Conservation (phyloP, 1,139 yeast species). For the Saccharomyces pastorianus region DNA sequence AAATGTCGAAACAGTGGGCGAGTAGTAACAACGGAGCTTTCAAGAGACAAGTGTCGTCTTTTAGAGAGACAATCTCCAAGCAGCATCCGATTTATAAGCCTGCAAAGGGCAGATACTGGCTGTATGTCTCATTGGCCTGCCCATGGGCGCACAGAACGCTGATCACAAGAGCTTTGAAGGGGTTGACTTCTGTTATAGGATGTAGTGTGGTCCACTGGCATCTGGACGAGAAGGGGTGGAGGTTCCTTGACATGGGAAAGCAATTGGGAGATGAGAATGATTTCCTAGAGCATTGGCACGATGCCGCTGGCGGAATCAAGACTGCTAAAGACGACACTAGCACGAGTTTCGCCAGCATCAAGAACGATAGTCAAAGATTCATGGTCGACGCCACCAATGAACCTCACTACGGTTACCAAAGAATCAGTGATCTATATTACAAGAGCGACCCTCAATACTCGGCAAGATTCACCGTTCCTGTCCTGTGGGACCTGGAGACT, state of each 20-base stretch:
- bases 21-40: conserved; percentile 25
- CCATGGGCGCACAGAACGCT: conserved; percentile 93
- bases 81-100: conserved; percentile 55
- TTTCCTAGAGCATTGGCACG: conserved; percentile 10
- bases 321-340: conserved; percentile 12
- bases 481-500: conserved; percentile 79
- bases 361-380: conserved; percentile 19
- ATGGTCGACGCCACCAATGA: conserved; percentile 45
- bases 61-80: conserved; percentile 53
- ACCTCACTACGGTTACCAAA: conserved; percentile 48
- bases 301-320: conserved; percentile 22
- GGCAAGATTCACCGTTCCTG: conserved; percentile 87
- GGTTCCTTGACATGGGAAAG: conserved; percentile 45
- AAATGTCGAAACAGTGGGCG: conserved; percentile 28
- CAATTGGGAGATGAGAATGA: conserved; percentile 42
- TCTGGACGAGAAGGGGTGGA: conserved; percentile 82
- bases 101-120: conserved; percentile 74
- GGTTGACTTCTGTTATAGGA: conserved; percentile 50
- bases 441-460: conserved; percentile 66
- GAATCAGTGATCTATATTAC: conserved; percentile 64
- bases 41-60: conserved; percentile 33
- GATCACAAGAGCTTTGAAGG: conserved; percentile 70
- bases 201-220: conserved; percentile 84
- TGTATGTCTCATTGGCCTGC: conserved; percentile 81
- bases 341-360: conserved; percentile 11